Base-by-base conservation (phyloP, 2,329 filamentous ascomycete genomes). In the Fusarium setosum region DNA sequence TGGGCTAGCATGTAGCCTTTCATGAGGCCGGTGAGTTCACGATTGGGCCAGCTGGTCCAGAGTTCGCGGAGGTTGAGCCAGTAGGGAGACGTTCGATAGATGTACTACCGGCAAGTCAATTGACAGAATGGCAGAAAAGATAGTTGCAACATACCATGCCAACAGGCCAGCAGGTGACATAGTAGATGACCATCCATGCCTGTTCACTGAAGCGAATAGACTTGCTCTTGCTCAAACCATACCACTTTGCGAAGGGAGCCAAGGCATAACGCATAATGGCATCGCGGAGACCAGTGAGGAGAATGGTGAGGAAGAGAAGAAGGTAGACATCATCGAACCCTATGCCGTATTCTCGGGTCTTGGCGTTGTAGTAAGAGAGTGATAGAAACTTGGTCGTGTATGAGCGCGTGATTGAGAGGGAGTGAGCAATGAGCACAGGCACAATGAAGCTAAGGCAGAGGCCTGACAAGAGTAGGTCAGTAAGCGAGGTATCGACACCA, bases 1-100 rank as follows among this genome's bases (percentile, higher is more conserved):
- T 98, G 94, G 6, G 90, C 90, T 18, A 99, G 84, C 74, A 97
- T 93, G 79, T 98, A 99, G 77, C 87, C 88, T 81, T 98, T 98
- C 80, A 92, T 88, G 4, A 92, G 77, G 6, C 90, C 88, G 6
- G 83, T 82, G 57, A 96, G 83, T 72, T 96, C 89, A 45, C 93
- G 88, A 67, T 88, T 84, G 0, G 96, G 96, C 90, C 92, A 98
- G 72, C 89, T 84, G 20, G 88, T 87, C 94, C 95, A 99, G 42
- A 98, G 85, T 55, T 91, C 89, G 58, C 83, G 81, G 67, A 95
- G 82, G 75, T 94, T 90, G 66, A 93, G 81, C 84, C 87, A 96
- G 78, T 95, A 95, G 13, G 89, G 83, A 2, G 93, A 96, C 49
- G 88, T 85, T 74, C 83, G 87, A 80, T 94, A 92, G 59, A 97